phyloP scores from a whole-genome alignment of 2,329 filamentous ascomycete species.

The Dryadomyces sulphureus region DNA sequence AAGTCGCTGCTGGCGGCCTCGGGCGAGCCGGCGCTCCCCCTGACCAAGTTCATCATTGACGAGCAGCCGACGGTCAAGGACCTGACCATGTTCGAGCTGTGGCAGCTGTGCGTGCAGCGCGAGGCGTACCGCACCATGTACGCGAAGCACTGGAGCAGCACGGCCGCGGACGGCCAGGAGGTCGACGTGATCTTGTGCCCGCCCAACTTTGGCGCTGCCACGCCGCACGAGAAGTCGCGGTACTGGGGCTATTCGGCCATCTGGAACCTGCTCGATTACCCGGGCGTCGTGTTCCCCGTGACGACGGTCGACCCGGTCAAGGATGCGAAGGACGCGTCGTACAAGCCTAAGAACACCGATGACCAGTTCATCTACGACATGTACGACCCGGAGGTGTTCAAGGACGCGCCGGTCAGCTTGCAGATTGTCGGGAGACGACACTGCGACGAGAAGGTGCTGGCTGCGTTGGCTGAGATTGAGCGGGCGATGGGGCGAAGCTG shows the following conservation, averaged over 20 bases:
- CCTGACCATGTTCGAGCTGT: conserved; percentile 28
- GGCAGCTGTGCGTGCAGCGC: conserved; percentile 30
- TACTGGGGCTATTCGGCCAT: conserved; percentile 5
- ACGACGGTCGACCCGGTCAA: neutral
- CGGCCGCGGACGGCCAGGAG: too few species aligned
- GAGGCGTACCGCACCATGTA: conserved; percentile 29
- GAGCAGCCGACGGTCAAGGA: too few species aligned
- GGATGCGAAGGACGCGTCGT: neutral
- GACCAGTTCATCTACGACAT: neutral
- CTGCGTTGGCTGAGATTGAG: neutral
- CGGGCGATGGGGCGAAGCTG: too few species aligned
- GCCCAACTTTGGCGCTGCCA: neutral
- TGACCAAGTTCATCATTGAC: conserved; percentile 20
- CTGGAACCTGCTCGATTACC: conserved; percentile 6
- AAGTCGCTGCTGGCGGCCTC: conserved; percentile 9
- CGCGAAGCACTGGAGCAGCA: conserved; percentile 31
- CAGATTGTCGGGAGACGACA: neutral
- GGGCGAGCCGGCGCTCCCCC: conserved; percentile 27
- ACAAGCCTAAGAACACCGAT: neutral
- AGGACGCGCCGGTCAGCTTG: neutral
- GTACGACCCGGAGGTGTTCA: neutral
- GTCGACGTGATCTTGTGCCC: conserved; percentile 6
- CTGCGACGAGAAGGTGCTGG: neutral
- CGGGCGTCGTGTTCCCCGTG: neutral
- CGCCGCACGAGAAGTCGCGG: neutral